Conservation (phyloP, 495 filamentous ascomycete species). For the Hyphodiscus hymeniophilus region DNA sequence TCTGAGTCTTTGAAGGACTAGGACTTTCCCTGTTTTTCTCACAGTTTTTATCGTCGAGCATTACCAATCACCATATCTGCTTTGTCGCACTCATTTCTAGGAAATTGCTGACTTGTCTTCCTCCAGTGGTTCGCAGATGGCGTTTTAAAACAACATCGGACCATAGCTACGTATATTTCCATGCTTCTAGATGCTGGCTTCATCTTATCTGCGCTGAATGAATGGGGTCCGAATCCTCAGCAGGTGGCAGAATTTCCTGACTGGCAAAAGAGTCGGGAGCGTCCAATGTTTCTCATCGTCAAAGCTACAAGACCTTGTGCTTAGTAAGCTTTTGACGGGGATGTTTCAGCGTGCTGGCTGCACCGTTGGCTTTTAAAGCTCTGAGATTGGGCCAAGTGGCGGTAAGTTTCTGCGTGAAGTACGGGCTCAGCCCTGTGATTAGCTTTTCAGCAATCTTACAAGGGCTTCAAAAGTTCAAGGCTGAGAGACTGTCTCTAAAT, state of each 20-base stretch:
- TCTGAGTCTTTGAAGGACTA: too few species aligned
- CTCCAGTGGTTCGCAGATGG: constrained; percentile 25
- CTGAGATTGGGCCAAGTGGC: too few species aligned
- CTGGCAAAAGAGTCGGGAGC: constrained; percentile 15
- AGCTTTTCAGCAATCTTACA: too few species aligned
- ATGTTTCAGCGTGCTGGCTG: not conserved
- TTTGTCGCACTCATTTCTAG: not conserved
- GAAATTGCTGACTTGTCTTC: not conserved
- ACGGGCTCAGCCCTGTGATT: too few species aligned
- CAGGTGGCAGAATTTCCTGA: constrained; percentile 18
- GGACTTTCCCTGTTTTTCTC: too few species aligned
- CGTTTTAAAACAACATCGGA: constrained; percentile 31
- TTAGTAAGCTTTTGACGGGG: not conserved
- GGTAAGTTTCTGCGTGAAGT: too few species aligned
- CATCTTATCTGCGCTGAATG: constrained; percentile 26
- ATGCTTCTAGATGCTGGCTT: constrained; percentile 27
- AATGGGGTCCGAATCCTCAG: constrained; percentile 25
- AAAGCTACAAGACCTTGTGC: constrained; percentile 11
- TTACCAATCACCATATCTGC: not conserved
- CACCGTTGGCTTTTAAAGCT: too few species aligned
- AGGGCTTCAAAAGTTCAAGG: too few species aligned
- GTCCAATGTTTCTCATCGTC: constrained; percentile 23
- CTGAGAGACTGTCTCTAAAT: too few species aligned
- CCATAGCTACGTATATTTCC: constrained; percentile 27
- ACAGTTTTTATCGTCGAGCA: too few species aligned